Percentiles rank a stretch among this genome's conserved stretches.
phyloP scores from a whole-genome alignment of 345 rosid genomes.

The Conringia planisiliqua region DNA sequence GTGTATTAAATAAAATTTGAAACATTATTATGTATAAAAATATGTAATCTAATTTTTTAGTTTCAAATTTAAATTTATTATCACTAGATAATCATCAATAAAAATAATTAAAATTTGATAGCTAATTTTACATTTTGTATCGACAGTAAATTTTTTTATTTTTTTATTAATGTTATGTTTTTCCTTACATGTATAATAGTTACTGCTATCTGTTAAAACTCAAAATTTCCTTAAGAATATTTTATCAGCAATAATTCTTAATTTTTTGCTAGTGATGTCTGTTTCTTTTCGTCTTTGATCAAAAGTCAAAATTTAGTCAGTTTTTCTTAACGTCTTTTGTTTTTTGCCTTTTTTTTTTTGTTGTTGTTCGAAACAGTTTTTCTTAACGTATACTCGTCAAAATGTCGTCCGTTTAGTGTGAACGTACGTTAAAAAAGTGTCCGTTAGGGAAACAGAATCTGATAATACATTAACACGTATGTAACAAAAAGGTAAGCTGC shows the following conservation, averaged over 20 bases:
- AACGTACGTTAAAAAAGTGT: neutral
- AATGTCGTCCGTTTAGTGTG: neutral
- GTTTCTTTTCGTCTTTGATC: neutral
- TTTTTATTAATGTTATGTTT: neutral
- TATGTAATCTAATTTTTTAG: too few species aligned
- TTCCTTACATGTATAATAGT: neutral
- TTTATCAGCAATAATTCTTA: neutral
- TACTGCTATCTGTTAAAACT: neutral
- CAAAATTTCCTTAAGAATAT: neutral
- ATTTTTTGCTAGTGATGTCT: too few species aligned
- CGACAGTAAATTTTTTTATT: neutral
- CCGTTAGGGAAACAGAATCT: constrained; percentile 18
- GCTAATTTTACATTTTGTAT: neutral
- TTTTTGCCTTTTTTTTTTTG: too few species aligned
- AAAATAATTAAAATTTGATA: neutral
- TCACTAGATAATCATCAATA: neutral
- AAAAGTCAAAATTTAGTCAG: constrained; percentile 14
- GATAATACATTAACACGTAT: neutral
- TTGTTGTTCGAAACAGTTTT: too few species aligned
- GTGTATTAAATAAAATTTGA: neutral
- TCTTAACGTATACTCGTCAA: neutral
- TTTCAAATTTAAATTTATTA: neutral
- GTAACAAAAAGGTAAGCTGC: constrained; percentile 1
- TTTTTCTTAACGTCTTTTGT: too few species aligned
- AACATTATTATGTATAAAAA: too few species aligned